Evolutionary conservation across 495 filamentous ascomycete species (phyloP), one percentile per base, ranked within the genome.

Genomic region (Aspergillus mulundensis): DNA sequence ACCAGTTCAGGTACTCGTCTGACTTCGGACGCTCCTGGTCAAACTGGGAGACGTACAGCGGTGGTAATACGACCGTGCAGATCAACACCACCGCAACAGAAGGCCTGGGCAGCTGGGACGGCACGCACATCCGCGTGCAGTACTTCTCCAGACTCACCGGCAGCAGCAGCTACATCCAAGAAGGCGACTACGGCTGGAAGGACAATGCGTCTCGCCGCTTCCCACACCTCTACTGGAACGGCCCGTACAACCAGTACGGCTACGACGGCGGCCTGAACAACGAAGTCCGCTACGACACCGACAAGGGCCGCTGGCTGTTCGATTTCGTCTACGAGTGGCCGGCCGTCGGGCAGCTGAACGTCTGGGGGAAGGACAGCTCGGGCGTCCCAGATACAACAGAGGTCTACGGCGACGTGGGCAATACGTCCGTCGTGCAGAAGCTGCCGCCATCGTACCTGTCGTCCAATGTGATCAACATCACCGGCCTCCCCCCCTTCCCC

Each of bases 301-400:
- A 62, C 0, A 71, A 80, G 57, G 79, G 80, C 15, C 66, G 71
- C 5, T 88, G 85, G 85, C 67, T 75, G 16, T 77, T 79, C 61
- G 74, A 84, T 48, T 85, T 83, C 60, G 82, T 85, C 75, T 67
- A 78, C 5, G 85, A 88, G 59, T 87, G 83, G 82, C 85, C 85
- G 7, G 74, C 79, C 5, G 64, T 74, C 25, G 83, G 83, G 59
- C 82, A 85, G 57, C 63, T 87, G 51, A 88, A 87, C 61, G 70
- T 82, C 7, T 88, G 85, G 85, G 85, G 85, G 46, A 81, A 85
- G 57, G 83, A 87, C 59, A 75, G 77, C 0, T 77, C 86, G 64
- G 83, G 84, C 15, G 71, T 81, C 60, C 84, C 85, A 0, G 84
- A 87, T 60, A 68, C 81, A 36, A 77, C 77, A 10, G 75, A 70